Evolutionary conservation across 805 yeast genomes (phyloP).

Genomic region (Saturnispora dispora): DNA sequence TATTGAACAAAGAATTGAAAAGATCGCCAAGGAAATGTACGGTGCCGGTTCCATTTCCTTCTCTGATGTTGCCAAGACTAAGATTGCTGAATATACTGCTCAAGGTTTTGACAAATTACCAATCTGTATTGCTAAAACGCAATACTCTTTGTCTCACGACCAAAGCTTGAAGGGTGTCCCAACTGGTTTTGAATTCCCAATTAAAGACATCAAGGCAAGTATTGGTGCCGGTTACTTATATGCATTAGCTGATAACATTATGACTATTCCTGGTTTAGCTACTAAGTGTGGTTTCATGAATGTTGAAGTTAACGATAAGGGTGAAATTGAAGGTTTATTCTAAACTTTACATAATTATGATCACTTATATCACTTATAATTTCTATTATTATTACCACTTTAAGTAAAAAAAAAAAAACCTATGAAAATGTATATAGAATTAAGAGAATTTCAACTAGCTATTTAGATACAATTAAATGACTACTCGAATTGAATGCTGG

Average conservation of each 20-base stretch:
- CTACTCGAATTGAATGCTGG: not conserved
- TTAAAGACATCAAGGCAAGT: conserved; percentile 87
- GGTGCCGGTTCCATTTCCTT: conserved; percentile 84
- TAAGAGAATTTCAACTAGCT: not conserved
- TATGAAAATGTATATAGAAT: not conserved
- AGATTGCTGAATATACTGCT: conserved; percentile 68
- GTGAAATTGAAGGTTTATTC: conserved; percentile 90
- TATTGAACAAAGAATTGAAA: conserved; percentile 70
- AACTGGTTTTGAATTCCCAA: conserved; percentile 86
- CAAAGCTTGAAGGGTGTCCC: conserved; percentile 93
- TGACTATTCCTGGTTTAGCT: conserved; percentile 95
- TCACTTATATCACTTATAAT: not conserved
- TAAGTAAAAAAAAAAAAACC: not conserved
- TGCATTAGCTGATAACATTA: conserved; percentile 93
- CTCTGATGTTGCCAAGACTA: conserved; percentile 68
- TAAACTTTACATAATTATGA: conserved; percentile 24
- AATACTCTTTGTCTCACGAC: conserved; percentile 91
- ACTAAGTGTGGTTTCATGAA: conserved; percentile 96
- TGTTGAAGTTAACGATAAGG: conserved; percentile 83
- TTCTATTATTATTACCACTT: not conserved
- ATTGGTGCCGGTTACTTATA: conserved; percentile 96
- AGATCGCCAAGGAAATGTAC: conserved; percentile 83
- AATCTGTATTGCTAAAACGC: conserved; percentile 95
- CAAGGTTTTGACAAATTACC: conserved; percentile 92
- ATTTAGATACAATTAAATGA: not conserved